Conservation (phyloP, 768 basidiomycete species). For the Lactifluus rugatus region DNA sequence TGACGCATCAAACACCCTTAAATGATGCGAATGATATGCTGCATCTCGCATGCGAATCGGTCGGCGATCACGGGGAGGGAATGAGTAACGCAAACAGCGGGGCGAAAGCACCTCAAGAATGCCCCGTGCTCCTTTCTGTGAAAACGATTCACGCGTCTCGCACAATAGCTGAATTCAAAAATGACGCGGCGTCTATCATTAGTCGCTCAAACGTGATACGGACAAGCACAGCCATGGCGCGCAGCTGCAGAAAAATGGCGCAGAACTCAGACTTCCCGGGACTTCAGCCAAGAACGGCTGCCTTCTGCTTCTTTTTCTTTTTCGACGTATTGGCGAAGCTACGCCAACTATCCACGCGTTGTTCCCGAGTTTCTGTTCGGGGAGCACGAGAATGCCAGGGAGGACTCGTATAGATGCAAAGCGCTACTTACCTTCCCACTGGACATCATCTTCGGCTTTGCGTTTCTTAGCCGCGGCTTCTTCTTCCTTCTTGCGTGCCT, state of each 20-base stretch:
- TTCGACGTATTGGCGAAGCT: slow-evolving; percentile 54
- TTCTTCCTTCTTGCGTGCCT: slow-evolving; percentile 89
- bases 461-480: slow-evolving; percentile 69
- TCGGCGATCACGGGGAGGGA: neutral
- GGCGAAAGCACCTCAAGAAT: neutral
- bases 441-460: slow-evolving; percentile 80
- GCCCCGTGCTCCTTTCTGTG: no score
- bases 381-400: neutral
- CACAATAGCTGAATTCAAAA: neutral
- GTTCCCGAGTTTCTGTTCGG: slow-evolving; percentile 55
- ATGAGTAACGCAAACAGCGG: neutral
- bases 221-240: slow-evolving; percentile 10
- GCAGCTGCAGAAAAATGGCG: neutral
- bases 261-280: neutral
- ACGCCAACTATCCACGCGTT: slow-evolving; percentile 81
- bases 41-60: neutral
- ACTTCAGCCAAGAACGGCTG: slow-evolving; percentile 48
- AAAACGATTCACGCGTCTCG: neutral
- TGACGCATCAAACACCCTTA: neutral
- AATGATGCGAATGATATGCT: neutral
- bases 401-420: neutral
- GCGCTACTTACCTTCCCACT: slow-evolving; percentile 78
- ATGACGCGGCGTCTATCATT: slow-evolving; percentile 10
- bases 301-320: slow-evolving; percentile 80
- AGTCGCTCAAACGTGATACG: slow-evolving; percentile 4